phyloP scores from a whole-genome alignment of 192 early-diverging fungal species.

The Chytriomyces hyalinus region DNA sequence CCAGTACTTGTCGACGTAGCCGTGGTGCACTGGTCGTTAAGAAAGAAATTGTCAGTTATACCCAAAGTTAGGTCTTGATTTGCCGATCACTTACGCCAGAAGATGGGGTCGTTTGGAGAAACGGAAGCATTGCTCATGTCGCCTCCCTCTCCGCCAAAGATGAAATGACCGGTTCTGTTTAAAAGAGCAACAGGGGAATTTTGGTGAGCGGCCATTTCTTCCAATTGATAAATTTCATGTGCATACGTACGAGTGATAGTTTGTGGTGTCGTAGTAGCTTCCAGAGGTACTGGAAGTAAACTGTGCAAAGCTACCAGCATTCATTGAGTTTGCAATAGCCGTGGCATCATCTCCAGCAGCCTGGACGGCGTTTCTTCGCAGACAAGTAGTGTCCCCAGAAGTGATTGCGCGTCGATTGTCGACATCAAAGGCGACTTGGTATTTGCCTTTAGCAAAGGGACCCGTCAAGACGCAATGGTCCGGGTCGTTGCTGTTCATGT shows the following conservation, averaged over 20 bases:
- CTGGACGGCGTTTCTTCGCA: slow-evolving; percentile 7
- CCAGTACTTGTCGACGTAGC: slow-evolving; percentile 18
- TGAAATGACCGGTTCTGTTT: not conserved
- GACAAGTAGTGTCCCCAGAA: slow-evolving; percentile 1
- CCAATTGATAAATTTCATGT: not conserved
- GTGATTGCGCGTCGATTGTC: not conserved
- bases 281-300: slow-evolving; percentile 5
- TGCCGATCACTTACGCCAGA: slow-evolving; percentile 3
- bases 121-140: not conserved
- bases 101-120: slow-evolving; percentile 30
- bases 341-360: slow-evolving; percentile 13
- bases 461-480: slow-evolving; percentile 23
- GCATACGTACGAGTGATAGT: not conserved
- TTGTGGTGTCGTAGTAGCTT: slow-evolving; percentile 11
- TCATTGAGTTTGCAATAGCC: not conserved
- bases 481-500: slow-evolving; percentile 1
- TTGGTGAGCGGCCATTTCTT: not conserved
- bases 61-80: too few species aligned
- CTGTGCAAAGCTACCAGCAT: not conserved
- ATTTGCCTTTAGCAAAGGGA: not conserved
- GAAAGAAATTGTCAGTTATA: not conserved
- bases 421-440: not conserved
- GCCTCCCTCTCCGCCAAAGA: not conserved
- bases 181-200: not conserved
- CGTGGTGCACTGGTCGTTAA: not conserved